Conservation (phyloP, 2,329 filamentous ascomycete genomes). For the Daldinia eschscholtzii region DNA sequence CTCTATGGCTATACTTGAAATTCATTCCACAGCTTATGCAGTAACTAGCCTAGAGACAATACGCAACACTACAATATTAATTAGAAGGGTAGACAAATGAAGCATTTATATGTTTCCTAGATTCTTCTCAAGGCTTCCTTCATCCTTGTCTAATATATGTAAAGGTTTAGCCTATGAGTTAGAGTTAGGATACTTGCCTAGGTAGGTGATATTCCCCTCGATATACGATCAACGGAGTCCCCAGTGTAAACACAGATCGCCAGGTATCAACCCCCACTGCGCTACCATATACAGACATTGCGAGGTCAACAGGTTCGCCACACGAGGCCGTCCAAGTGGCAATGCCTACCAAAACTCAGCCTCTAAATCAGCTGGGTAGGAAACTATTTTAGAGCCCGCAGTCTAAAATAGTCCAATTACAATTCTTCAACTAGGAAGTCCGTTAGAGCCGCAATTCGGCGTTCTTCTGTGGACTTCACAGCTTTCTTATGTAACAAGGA, state of each 20-base stretch:
- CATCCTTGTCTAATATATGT: no score
- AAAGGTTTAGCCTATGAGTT: no score
- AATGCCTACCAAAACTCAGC: background rate
- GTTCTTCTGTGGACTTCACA: background rate
- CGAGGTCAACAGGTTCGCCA: background rate
- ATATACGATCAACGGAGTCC: background rate
- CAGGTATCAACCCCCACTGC: background rate
- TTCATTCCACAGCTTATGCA: no score
- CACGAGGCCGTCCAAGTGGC: background rate
- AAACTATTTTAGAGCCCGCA: slow-evolving; percentile 10
- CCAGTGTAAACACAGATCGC: background rate
- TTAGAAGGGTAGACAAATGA: background rate
- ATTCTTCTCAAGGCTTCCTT: no score
- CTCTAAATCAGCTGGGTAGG: background rate
- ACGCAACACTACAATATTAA: background rate
- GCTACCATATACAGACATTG: background rate
- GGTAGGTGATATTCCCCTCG: background rate
- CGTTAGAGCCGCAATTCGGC: background rate
- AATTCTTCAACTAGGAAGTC: background rate
- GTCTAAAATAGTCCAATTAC: background rate
- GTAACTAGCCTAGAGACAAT: background rate
- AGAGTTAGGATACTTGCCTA: no score
- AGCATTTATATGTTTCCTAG: background rate
- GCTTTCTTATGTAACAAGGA: background rate
- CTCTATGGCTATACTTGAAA: no score